phyloP scores from a whole-genome alignment of 139 green algal species.

The Astrephomene gubernaculifera region DNA sequence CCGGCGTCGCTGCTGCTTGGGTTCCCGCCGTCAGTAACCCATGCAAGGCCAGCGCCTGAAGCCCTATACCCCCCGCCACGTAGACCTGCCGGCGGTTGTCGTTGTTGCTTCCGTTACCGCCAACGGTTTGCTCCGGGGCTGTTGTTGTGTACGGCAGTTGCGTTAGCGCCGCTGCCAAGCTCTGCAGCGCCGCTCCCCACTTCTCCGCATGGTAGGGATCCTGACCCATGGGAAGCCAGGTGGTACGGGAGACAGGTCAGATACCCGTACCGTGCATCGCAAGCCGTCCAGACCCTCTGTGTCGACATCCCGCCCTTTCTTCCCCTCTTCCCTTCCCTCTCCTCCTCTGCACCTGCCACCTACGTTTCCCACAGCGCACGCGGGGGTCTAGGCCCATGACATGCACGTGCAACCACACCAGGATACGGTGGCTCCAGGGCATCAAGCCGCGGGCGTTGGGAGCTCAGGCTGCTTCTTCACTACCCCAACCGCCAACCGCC shows the following conservation, averaged over 20 bases:
- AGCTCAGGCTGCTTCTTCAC: neutral
- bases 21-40: neutral
- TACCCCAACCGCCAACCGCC: neutral
- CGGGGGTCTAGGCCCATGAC: neutral
- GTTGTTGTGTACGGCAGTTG: neutral
- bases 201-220: neutral
- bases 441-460: neutral
- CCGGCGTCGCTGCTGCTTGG: too few relatives aligned
- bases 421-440: neutral
- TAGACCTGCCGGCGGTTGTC: neutral
- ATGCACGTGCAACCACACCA: neutral
- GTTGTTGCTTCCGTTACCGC: neutral
- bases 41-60: constrained; percentile 19
- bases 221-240: neutral
- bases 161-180: neutral
- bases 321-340: neutral
- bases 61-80: neutral
- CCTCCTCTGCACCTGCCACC: neutral
- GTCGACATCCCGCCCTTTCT: neutral
- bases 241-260: neutral
- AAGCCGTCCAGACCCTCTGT: too few relatives aligned
- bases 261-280: neutral
- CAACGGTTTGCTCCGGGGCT: neutral
- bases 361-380: neutral
- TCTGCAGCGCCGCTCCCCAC: neutral